Base-by-base conservation (phyloP, 2,329 filamentous ascomycete genomes). In the Macrophomina pseudophaseolina region DNA sequence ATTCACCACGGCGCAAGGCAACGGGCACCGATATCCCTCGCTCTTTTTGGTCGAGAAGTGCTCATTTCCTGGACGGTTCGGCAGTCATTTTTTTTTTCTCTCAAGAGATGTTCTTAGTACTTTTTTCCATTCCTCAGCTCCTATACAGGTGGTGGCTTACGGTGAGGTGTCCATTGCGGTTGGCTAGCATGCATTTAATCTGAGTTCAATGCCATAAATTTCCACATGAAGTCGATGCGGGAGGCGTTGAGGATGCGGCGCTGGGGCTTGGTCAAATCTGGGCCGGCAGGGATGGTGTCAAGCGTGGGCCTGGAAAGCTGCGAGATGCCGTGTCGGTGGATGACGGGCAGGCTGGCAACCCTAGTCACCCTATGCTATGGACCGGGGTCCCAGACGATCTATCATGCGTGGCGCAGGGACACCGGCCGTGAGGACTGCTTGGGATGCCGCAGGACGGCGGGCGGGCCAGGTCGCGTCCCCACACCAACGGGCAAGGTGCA, bases 121-220 rank as follows among this genome's bases (percentile, higher is more conserved):
- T 40, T 40, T 67, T 64, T 62, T 52, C 59, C 33, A 64, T 67
- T 64, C 51, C 52, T 67, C 66, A 42, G 58, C 48, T 67, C 49
- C 32, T 54, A 54, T 52, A 64, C 56, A 64, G 65, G 46, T 54
- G 58, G 65, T 54, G 56, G 65, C 56, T 67, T 67, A 64, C 38
- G 59, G 58, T 60, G 64, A 46, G 59, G 58, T 59, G 63, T 65
- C 53, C 63, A 56, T 56, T 65, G 63, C 18, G 53, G 51, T 65
- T 56, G 53, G 63, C 51, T 65, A 56, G 63, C 63, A 62, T 62
- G 58, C 58, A 65, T 65, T 53, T 65, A 65, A 59, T 59, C 51
- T 53, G 63, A 59, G 40, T 53, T 56, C 51, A 59, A 59, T 59
- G 63, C 63, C 16, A 56, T 58, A 65, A 33, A 59, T 23, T 23